Evolutionary conservation across 1,284 basidiomycete genomes (phyloP).

Genomic region (Pseudozyma tsukubaensis): DNA sequence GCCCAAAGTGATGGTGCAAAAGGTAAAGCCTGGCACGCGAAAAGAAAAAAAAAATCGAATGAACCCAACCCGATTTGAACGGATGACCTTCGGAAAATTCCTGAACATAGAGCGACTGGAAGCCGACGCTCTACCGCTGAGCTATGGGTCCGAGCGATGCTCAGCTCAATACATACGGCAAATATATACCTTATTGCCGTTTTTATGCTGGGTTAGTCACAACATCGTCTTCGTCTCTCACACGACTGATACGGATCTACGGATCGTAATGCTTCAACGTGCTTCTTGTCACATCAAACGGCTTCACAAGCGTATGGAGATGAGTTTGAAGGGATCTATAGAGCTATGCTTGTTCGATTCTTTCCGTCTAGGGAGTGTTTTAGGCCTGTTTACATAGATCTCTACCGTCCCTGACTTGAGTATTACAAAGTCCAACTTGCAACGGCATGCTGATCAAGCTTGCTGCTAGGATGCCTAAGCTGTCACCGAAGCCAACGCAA

Average conservation of each 20-base stretch:
- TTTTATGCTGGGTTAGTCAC: background rate
- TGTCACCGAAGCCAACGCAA: constrained; percentile 65
- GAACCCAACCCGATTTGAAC: constrained; percentile 55
- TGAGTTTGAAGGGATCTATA: background rate
- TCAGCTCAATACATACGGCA: background rate
- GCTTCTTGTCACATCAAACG: background rate
- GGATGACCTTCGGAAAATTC: constrained; percentile 51
- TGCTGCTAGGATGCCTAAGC: constrained; percentile 62
- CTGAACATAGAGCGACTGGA: constrained; percentile 23
- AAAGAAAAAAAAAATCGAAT: constrained; percentile 13
- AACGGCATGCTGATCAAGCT: constrained; percentile 65
- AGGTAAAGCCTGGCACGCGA: background rate
- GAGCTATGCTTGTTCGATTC: background rate
- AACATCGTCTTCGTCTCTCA: no score
- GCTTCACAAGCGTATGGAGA: background rate
- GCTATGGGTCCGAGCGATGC: constrained; percentile 32
- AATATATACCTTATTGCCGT: constrained; percentile 3
- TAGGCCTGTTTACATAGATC: constrained; percentile 61
- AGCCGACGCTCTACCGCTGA: constrained; percentile 57
- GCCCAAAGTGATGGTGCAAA: background rate
- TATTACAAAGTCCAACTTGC: constrained; percentile 56
- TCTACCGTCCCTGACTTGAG: constrained; percentile 53
- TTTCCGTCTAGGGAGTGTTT: no score
- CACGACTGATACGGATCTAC: no score
- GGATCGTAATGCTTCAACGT: no score